Conservation (phyloP, 768 basidiomycete species). For the Clitopilus hobsonii region DNA sequence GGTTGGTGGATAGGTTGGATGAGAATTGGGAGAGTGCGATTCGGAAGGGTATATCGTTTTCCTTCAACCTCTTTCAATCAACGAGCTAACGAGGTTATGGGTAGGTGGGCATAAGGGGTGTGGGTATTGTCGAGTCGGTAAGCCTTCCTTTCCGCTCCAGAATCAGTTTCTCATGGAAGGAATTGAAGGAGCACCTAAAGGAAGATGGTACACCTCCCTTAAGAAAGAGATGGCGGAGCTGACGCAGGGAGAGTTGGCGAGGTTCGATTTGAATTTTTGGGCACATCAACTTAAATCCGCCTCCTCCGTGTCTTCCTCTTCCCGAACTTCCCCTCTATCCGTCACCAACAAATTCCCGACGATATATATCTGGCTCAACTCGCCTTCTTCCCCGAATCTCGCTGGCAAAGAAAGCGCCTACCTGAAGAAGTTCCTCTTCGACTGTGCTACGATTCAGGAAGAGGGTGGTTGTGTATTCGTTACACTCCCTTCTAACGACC, state of each 20-base stretch:
- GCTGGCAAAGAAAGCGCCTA: not conserved
- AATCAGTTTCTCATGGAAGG: not conserved
- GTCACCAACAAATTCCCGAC: not conserved
- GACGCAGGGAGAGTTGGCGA: not conserved
- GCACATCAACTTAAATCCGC: not conserved
- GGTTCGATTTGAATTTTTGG: not conserved
- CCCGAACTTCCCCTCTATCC: no score
- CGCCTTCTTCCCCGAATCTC: not conserved
- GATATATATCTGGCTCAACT: not conserved
- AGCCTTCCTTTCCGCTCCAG: no score
- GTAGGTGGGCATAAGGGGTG: not conserved
- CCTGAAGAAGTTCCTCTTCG: not conserved
- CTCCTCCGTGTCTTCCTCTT: no score
- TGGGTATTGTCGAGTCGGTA: no score
- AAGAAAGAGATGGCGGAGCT: not conserved
- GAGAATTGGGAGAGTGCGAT: not conserved
- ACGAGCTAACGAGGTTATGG: not conserved
- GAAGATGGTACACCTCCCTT: not conserved
- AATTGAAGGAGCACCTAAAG: not conserved
- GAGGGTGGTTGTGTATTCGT: not conserved
- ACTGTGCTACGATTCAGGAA: not conserved
- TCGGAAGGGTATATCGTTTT: not conserved
- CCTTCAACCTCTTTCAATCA: not conserved
- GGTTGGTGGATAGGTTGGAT: not conserved
- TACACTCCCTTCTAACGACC: not conserved